Percentiles rank a stretch among this genome's conserved stretches.
Evolutionary conservation across 345 rosid species (phyloP).

Genomic region (Noccaea bulbosa): DNA sequence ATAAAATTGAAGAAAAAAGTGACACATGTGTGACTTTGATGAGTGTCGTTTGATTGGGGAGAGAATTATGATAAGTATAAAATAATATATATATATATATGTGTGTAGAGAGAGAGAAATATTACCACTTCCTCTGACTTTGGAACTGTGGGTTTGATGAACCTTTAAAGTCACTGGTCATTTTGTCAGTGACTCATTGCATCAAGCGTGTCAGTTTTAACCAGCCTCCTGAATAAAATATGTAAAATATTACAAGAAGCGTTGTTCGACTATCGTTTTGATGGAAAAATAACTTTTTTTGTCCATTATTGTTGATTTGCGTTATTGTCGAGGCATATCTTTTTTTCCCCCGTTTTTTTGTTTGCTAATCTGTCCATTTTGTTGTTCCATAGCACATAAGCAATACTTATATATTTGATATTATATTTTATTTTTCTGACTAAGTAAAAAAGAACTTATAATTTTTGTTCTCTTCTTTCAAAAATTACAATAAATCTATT

Average conservation of each 20-base stretch:
- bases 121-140: conserved; percentile 42
- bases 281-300: neutral
- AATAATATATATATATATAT: neutral
- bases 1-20: conserved; percentile 29
- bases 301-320: neutral
- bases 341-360: neutral
- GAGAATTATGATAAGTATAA: conserved; percentile 26
- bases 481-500: neutral
- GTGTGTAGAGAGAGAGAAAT: conserved; percentile 19
- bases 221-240: neutral
- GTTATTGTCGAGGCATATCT: neutral
- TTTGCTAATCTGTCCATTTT: conserved; percentile 12
- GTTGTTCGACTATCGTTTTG: neutral
- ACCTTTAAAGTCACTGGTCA: conserved; percentile 28
- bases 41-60: conserved; percentile 41
- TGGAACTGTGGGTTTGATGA: conserved; percentile 48
- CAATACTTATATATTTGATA: neutral
- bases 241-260: neutral
- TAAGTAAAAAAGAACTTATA: too few relatives aligned
- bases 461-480: neutral
- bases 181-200: conserved; percentile 37
- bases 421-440: neutral
- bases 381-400: conserved; percentile 1
- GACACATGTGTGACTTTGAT: conserved; percentile 44
- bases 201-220: conserved; percentile 22